phyloP scores from a whole-genome alignment of 2,329 filamentous ascomycete genomes.

The Sclerotinia sclerotiorum region DNA sequence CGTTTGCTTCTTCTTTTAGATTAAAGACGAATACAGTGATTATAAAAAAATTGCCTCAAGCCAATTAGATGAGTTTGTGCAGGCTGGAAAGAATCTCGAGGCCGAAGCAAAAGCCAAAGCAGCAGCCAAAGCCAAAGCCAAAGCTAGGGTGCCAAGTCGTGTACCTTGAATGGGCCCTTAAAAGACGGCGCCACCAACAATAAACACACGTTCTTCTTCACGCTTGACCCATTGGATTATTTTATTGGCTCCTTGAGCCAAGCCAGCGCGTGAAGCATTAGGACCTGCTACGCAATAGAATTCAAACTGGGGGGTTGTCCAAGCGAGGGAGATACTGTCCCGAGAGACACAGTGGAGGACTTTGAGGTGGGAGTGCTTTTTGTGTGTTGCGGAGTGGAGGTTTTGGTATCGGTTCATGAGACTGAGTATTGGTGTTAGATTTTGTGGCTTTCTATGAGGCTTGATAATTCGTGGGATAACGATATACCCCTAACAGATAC shows the following conservation, averaged over 20 bases:
- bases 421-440: slow-evolving; percentile 40
- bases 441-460: background rate
- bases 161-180: slow-evolving; percentile 24
- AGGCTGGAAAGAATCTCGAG: background rate
- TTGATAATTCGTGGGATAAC: background rate
- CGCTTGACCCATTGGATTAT: slow-evolving; percentile 87
- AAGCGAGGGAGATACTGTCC: slow-evolving; percentile 80
- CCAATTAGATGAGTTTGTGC: background rate
- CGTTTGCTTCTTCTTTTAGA: background rate
- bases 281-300: slow-evolving; percentile 92
- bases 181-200: slow-evolving; percentile 93
- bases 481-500: background rate
- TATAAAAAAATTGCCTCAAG: background rate
- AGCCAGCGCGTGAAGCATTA: slow-evolving; percentile 59
- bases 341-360: slow-evolving; percentile 76
- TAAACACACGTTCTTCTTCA: slow-evolving; percentile 93
- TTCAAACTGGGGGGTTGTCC: slow-evolving; percentile 89
- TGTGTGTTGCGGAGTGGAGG: slow-evolving; percentile 81
- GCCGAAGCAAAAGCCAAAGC: background rate
- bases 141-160: background rate
- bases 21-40: slow-evolving; percentile 2
- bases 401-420: slow-evolving; percentile 83
- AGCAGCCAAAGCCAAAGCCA: background rate
- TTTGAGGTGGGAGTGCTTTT: slow-evolving; percentile 79
- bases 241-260: slow-evolving; percentile 84